Base-by-base conservation (phyloP, 2,329 filamentous ascomycete genomes). In the Dactylellina leptospora region DNA sequence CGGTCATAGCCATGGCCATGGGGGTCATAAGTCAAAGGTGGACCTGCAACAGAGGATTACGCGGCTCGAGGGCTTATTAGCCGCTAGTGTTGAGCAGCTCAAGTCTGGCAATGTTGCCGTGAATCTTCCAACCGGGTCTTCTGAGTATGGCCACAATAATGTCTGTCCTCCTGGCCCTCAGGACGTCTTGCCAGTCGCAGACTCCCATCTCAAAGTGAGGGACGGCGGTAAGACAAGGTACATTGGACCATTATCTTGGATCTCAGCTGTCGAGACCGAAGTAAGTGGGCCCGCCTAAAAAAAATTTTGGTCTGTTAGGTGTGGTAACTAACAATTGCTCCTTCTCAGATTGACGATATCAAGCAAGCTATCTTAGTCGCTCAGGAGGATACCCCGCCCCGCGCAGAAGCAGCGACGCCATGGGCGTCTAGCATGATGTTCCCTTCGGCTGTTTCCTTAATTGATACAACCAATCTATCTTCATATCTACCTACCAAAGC, bases 351-450 rank as follows among this genome's bases (percentile, higher is more conserved):
- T 22, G 68, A 72, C 20, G 68, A 72, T 40, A 72, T 72, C 28
- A 72, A 72, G 45, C 59, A 72, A 48, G 68, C 68, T 18, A 72
- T 72, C 8, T 27, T 58, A 1, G 42, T 40, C 9, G 42, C 64
- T 8, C 59, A 72, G 1, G 58, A 64, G 23, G 30, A 64, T 45
- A 40, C 44, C 1, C 45, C 59, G 20, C 45, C 48, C 5, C 36
- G 30, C 4, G 22, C 68, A 10, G 59, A 58, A 22, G 27, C 28
- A 1, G 59, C 25, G 2, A 54, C 68, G 16, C 44, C 68, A 33
- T 72, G 68, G 68, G 66, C 66, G 18, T 72, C 68, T 11, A 64
- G 36, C 25, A 72, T 72, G 68, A 72, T 72, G 59, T 72, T 72
- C 18, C 68, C 68, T 33, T 59, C 68, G 3, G 27, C 54, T 1